Evolutionary conservation across 306 rosid species (phyloP), one percentile per base, ranked within the genome.

Genomic region (Trifolium repens): DNA sequence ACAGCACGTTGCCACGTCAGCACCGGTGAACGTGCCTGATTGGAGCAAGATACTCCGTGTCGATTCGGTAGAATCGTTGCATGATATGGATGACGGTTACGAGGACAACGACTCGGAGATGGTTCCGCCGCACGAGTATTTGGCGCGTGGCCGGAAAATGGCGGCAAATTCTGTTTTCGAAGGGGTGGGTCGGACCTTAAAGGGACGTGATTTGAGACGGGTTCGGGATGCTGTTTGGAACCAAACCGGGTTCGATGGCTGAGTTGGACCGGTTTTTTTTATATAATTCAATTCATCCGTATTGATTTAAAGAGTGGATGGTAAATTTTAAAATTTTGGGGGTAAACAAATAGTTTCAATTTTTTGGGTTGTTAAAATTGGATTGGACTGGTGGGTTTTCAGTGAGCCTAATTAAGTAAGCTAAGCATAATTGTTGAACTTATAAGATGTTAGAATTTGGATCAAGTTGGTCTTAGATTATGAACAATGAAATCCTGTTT

Each of bases 151-250:
- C 73, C 79, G 89, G 50, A 86, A 85, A 67, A 63, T 67, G 84
- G 88, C 87, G 40, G 86, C 93, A 9, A 94, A 89, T 34, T 94
- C 99, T 12, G 97, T 94, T 49, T 88, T 94, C 79, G 99, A 94
- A 60, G 99, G 99, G 2, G 98, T 94, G 5, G 99, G 99, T 3
- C 90, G 99, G 64, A 94, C 99, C 34, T 71, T 94, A 26, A 94
- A 94, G 74, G 99, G 99, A 2, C 88, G 99, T 22, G 99, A 94
- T 77, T 12, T 94, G 96, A 83, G 96, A 3, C 85, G 92, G 86
- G 97, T 94, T 67, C 89, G 99, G 1, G 99, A 92, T 5, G 93
- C 99, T 0, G 99, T 94, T 11, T 94, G 99, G 99, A 94, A 89
- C 74, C 96, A 87, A 75, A 94, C 99, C 81, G 99, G 99, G 46